A percentile compares a stretch with the other conserved stretches of the same genome.
Conservation (phyloP, 192 early-diverging fungal genomes). For the Lobosporangium transversale region DNA sequence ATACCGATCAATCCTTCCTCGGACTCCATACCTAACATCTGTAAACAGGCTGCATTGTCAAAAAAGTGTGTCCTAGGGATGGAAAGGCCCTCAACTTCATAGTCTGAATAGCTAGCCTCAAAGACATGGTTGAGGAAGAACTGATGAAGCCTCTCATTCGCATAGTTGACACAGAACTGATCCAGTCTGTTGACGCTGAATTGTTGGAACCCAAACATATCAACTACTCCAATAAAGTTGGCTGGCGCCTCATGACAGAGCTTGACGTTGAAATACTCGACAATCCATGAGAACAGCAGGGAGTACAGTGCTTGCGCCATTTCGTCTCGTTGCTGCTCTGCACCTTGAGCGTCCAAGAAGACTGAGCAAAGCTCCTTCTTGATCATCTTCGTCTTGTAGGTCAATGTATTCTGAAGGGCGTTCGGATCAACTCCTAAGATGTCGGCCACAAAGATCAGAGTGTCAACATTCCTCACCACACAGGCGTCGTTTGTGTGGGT, state of each 20-base stretch:
- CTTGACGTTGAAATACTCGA: conserved; percentile 86
- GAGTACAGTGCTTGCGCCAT: conserved; percentile 82
- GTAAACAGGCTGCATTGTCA: conserved; percentile 73
- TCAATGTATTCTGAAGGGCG: conserved; percentile 79
- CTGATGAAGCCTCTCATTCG: conserved; percentile 88
- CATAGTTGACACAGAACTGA: conserved; percentile 81
- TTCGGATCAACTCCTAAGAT: conserved; percentile 82
- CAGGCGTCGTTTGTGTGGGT: conserved; percentile 79
- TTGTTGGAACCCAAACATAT: conserved; percentile 83
- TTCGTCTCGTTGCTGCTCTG: conserved; percentile 76
- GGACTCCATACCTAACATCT: conserved; percentile 69
- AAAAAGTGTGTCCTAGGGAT: conserved; percentile 66
- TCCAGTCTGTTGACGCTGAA: conserved; percentile 66
- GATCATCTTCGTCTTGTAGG: conserved; percentile 84
- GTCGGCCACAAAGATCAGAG: conserved; percentile 79
- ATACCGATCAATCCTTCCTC: conserved; percentile 79
- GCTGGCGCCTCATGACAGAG: conserved; percentile 74
- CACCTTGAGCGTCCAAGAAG: conserved; percentile 79
- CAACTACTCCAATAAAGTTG: conserved; percentile 86
- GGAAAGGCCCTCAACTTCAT: conserved; percentile 68
- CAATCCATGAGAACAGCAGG: conserved; percentile 85
- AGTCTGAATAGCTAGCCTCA: conserved; percentile 71
- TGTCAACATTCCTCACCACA: conserved; percentile 78
- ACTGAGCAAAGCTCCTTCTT: conserved; percentile 85
- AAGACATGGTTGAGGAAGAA: conserved; percentile 78